Evolutionary conservation across 2,329 filamentous ascomycete species (phyloP), one percentile per base, ranked within the genome.

Genomic region (Aspergillus novofumigatus): DNA sequence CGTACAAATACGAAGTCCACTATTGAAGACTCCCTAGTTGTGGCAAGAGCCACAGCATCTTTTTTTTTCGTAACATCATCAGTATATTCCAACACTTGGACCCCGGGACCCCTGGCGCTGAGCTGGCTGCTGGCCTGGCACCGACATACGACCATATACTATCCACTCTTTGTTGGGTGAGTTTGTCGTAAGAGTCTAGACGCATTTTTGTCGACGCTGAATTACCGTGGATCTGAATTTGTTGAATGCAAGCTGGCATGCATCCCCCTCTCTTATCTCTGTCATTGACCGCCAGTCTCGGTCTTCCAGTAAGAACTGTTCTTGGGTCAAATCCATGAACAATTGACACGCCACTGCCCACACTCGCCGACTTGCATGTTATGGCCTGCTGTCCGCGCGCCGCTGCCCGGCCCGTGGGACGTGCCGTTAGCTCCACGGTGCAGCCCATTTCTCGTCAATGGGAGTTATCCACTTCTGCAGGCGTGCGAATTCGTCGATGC

Each of bases 361-460:
- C 44, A 52, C 50, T n/a, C 29, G 51, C 42, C 62, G 63, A 63
- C 61, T 49, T 65, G 61, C 63, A 62, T 65, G 48, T 53, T 62
- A 59, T 64, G 59, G 54, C 58, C 55, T 63, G 55, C 57, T 57
- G 62, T 61, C 64, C 60, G 61, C 61, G 62, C 58, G 58, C 59
- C 57, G 60, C 60, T 63, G 54, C 59, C 23, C 65, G 64, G 64
- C 56, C 63, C 65, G 65, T 67, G 59, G 58, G 62, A 52, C 60
- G 54, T 66, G 55, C 62, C 57, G 58, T 57, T 60, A 62, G 63
- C 62, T 62, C 62, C 62, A 63, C 59, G 60, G 51, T 49, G 52
- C 60, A 58, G 53, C 29, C 58, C 42, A 53, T 59, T 51, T 52
- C 57, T 49, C 51, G 35, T 45, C 49, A 54, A 26, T 51, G 57